Conservation (phyloP, 768 basidiomycete genomes). For the Steccherinum ochraceum region DNA sequence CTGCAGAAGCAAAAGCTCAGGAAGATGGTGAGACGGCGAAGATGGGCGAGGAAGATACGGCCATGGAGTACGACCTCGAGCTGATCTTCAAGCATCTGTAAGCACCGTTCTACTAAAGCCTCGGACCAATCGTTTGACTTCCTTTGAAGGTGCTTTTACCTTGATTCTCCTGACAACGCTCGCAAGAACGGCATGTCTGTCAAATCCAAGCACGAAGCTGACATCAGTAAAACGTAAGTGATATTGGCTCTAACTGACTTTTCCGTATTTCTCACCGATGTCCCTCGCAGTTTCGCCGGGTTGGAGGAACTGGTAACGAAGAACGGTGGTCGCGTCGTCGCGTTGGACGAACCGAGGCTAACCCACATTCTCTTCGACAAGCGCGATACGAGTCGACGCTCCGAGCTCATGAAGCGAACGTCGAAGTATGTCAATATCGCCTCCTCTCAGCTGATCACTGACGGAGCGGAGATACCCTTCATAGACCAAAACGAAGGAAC, state of each 20-base stretch:
- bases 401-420: constrained; percentile 64
- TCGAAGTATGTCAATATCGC: constrained; percentile 49
- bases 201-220: constrained; percentile 44
- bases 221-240: constrained; percentile 48
- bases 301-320: constrained; percentile 46
- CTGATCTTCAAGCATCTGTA: constrained; percentile 81
- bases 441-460: not conserved
- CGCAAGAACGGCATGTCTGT: constrained; percentile 53
- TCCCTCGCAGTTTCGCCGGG: constrained; percentile 45
- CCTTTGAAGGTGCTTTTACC: constrained; percentile 68
- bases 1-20: too few species aligned
- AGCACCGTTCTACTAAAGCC: constrained; percentile 19
- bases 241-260: not conserved
- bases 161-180: constrained; percentile 79
- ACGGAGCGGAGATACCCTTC: not conserved
- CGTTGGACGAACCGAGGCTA: constrained; percentile 68
- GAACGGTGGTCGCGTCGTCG: constrained; percentile 70
- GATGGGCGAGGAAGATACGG: constrained; percentile 70
- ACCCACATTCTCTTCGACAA: constrained; percentile 86
- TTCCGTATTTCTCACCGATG: not conserved
- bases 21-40: constrained; percentile 27
- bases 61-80: constrained; percentile 73
- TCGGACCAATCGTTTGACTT: constrained; percentile 1
- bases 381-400: constrained; percentile 68
- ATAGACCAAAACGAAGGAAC: constrained; percentile 74